Base-by-base conservation (phyloP, 371 early-diverging fungal species). In the Apophysomyces elegans region DNA sequence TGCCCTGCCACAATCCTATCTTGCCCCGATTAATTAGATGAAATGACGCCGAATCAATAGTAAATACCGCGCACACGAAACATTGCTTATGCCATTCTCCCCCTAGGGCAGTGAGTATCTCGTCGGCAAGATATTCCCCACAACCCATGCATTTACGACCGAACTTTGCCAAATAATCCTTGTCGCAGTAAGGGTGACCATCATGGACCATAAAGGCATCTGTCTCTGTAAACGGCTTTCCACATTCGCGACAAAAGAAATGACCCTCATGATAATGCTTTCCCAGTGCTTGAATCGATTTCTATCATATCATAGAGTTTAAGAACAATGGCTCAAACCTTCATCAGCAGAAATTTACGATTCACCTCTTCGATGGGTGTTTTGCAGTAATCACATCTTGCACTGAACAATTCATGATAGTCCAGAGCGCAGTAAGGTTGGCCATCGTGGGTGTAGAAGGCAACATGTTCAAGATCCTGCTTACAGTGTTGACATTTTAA, bases 211-310 rank as follows among this genome's bases (percentile, higher is more conserved):
- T 79, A 58, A 91, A 91, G 1, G 63, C 64, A 18, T 81, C 77
- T 39, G 82, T 76, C 44, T 83, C 82, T 8, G 76, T 82, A 71
- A 89, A 87, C 1, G 86, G 86, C 44, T 77, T 79, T 16, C 90
- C 90, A 64, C 93, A 93, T 58, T 88, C 89, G 21, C 86, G 86
- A 69, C 93, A 93, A 67, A 93, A 92, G 69, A 92, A 91, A 67
- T 91, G 91, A 1, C 86, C 90, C 1, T 81, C 81, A 66, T 93
- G 93, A 79, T 89, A 93, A 6, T 71, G 75, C 61, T 88, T 88
- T 7, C 89, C 91, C 4, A 91, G 70, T 7, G 93, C 93, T 5
- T 75, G 79, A 36, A 91, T 78, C 36, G 77, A 77, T 56, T 80
- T 81, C 80, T 84, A 64, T 26, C 2, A 3, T 2, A 26, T 26